Conservation (phyloP, 371 early-diverging fungal species). For the Syncephalastrum racemosum region DNA sequence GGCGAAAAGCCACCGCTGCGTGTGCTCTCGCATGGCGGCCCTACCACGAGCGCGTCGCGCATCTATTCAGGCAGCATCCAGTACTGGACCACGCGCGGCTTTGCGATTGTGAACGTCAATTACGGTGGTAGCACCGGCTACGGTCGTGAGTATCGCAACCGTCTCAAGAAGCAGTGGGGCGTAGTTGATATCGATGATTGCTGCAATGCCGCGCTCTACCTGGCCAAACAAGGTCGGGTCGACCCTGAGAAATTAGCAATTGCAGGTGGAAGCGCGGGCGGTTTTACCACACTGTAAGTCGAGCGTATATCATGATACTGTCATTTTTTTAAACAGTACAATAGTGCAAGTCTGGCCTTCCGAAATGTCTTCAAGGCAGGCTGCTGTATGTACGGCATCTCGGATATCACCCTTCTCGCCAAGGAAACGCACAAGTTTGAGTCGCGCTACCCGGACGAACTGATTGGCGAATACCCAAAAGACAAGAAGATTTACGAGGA, state of each 20-base stretch:
- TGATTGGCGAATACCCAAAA: slow-evolving; percentile 68
- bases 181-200: slow-evolving; percentile 79
- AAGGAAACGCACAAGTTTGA: slow-evolving; percentile 83
- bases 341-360: slow-evolving; percentile 62
- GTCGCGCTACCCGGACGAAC: slow-evolving; percentile 54
- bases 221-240: slow-evolving; percentile 59
- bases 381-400: slow-evolving; percentile 68
- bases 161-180: slow-evolving; percentile 69
- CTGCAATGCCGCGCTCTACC: slow-evolving; percentile 65
- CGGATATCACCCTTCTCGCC: slow-evolving; percentile 64
- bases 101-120: slow-evolving; percentile 72
- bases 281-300: slow-evolving; percentile 59
- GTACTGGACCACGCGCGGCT: slow-evolving; percentile 79
- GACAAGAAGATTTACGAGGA: slow-evolving; percentile 54
- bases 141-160: slow-evolving; percentile 72
- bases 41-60: slow-evolving; percentile 45
- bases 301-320: neutral
- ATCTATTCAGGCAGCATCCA: slow-evolving; percentile 53
- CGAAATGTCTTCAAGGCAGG: slow-evolving; percentile 75
- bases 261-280: slow-evolving; percentile 73
- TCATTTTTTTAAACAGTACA: neutral
- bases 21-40: slow-evolving; percentile 75
- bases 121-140: slow-evolving; percentile 79
- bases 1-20: slow-evolving; percentile 67
- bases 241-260: slow-evolving; percentile 64